Evolutionary conservation across 2,329 filamentous ascomycete genomes (phyloP).

Genomic region (Fulvia fulva): DNA sequence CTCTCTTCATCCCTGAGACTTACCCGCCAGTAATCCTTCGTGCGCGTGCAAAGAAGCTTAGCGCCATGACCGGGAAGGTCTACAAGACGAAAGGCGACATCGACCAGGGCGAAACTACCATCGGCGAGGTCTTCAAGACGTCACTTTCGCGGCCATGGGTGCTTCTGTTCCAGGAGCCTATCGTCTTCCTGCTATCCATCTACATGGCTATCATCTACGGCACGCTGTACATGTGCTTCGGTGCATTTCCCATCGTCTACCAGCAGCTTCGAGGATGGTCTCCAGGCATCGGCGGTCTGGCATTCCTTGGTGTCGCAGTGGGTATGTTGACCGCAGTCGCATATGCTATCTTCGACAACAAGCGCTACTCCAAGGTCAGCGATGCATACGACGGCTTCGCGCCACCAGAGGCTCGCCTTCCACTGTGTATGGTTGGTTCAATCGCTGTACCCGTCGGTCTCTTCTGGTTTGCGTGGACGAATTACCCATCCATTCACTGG

Average conservation of each 20-base stretch:
- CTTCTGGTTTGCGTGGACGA: conserved; percentile 69
- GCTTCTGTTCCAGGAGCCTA: conserved; percentile 51
- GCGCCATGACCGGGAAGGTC: conserved; percentile 50
- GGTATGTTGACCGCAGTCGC: conserved; percentile 60
- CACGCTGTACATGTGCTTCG: conserved; percentile 46
- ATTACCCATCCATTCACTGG: conserved; percentile 54
- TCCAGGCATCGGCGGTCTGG: conserved; percentile 56
- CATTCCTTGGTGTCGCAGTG: conserved; percentile 65
- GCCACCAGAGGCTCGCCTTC: conserved; percentile 63
- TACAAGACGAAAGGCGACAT: conserved; percentile 49
- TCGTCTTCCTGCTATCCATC: conserved; percentile 45
- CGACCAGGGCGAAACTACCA: conserved; percentile 36
- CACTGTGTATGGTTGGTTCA: conserved; percentile 59
- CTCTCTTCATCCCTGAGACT: conserved; percentile 55
- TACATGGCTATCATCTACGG: conserved; percentile 48
- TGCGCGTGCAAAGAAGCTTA: conserved; percentile 49
- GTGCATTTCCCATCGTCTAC: conserved; percentile 57
- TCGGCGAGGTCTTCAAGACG: conserved; percentile 46
- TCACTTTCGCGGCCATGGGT: conserved; percentile 63
- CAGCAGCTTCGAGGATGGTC: conserved; percentile 56
- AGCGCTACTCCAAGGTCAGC: conserved; percentile 48
- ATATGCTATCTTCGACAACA: conserved; percentile 53
- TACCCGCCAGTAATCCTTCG: conserved; percentile 57
- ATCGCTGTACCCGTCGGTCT: conserved; percentile 60
- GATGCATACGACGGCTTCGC: conserved; percentile 52